phyloP scores from a whole-genome alignment of 148 eudicot genomes.

The Camellia japonica region DNA sequence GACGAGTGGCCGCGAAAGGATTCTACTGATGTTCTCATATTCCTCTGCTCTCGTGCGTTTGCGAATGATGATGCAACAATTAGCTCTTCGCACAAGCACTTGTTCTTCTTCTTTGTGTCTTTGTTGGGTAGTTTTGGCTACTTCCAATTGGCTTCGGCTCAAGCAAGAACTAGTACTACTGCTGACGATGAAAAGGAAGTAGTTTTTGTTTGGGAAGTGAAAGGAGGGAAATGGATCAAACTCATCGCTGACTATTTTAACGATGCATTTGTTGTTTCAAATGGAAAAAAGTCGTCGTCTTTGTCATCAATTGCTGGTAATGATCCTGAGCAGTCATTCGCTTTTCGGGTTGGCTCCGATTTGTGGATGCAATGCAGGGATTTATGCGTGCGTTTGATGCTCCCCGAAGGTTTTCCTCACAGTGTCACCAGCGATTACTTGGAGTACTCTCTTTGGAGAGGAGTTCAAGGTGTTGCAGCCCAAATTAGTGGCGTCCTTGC shows the following conservation, averaged over 20 bases:
- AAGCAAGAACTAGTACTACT: conserved; percentile 31
- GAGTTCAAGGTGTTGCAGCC: conserved; percentile 93
- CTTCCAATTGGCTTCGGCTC: conserved; percentile 37
- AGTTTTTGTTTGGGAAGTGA: conserved; percentile 61
- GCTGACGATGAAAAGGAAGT: conserved; percentile 13
- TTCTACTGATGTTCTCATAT: conserved; percentile 11
- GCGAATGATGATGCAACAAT: not conserved
- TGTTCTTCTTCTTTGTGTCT: conserved; percentile 34
- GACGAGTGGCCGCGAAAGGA: conserved; percentile 33
- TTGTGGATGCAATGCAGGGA: conserved; percentile 63
- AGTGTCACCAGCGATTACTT: conserved; percentile 92
- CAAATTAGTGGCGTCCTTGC: conserved; percentile 94
- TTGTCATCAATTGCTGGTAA: conserved; percentile 17
- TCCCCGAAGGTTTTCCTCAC: conserved; percentile 88
- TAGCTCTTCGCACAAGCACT: not conserved
- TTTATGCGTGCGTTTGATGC: conserved; percentile 55
- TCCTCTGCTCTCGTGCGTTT: conserved; percentile 11
- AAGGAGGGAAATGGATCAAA: conserved; percentile 61
- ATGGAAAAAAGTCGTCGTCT: conserved; percentile 25
- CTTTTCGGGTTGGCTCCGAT: conserved; percentile 20
- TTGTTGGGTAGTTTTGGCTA: conserved; percentile 30
- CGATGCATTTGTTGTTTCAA: conserved; percentile 56
- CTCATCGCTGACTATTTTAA: conserved; percentile 53
- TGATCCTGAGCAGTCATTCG: conserved; percentile 7
- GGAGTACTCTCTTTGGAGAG: conserved; percentile 96